These are phyloP conservation scores for Cicer yamashitae DNA, from an alignment of 306 rosid species.

Conservation along the genomic window DNA sequence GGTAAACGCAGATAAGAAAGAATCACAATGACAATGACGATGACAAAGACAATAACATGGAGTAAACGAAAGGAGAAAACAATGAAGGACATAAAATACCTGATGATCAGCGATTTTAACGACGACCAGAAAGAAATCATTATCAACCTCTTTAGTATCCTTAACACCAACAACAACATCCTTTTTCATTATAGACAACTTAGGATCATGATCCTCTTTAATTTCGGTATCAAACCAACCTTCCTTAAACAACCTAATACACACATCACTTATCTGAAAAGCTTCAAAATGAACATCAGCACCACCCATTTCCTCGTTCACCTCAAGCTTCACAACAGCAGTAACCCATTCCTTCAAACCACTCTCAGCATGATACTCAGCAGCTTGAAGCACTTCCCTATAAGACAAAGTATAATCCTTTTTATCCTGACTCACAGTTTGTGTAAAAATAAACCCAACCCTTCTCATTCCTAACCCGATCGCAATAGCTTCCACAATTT, in stretches of 20 bases:
- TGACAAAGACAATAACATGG: not conserved
- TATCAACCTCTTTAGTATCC: slow-evolving; percentile 86
- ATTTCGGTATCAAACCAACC: slow-evolving; percentile 81
- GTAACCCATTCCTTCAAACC: slow-evolving; percentile 98
- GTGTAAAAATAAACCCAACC: slow-evolving; percentile 92
- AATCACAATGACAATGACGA: not conserved
- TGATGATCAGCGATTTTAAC: slow-evolving; percentile 90
- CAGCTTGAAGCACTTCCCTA: slow-evolving; percentile 87
- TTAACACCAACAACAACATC: slow-evolving; percentile 95
- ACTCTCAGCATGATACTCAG: slow-evolving; percentile 88
- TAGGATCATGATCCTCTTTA: slow-evolving; percentile 77
- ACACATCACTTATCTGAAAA: slow-evolving; percentile 95
- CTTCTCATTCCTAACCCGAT: slow-evolving; percentile 81
- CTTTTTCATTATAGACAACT: slow-evolving; percentile 85
- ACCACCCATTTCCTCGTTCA: slow-evolving; percentile 73
- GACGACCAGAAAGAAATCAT: slow-evolving; percentile 96
- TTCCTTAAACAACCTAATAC: slow-evolving; percentile 80
- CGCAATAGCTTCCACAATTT: slow-evolving; percentile 84
- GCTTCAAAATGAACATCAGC: slow-evolving; percentile 97
- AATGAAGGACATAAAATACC: slow-evolving; percentile 51
- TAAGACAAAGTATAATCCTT: slow-evolving; percentile 87
- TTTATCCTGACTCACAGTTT: slow-evolving; percentile 81
- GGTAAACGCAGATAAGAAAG: not conserved
- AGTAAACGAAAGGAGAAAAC: not conserved
- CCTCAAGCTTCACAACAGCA: slow-evolving; percentile 88